A percentile compares a stretch with the other conserved stretches of the same genome.
Evolutionary conservation across 2,329 filamentous ascomycete genomes (phyloP).

Genomic region (Alternaria arborescens): DNA sequence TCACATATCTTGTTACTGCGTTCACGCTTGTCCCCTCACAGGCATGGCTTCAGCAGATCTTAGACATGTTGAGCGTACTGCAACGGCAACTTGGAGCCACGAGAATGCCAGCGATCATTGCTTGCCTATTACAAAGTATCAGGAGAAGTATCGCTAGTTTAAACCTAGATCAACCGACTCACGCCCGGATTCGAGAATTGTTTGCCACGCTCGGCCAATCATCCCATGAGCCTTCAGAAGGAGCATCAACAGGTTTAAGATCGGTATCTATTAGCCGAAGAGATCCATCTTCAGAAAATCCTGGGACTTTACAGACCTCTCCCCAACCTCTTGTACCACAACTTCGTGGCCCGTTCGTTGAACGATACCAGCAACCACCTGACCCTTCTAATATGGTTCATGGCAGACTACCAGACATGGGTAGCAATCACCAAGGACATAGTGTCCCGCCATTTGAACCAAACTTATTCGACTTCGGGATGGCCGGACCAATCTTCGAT

Average conservation of each 20-base stretch:
- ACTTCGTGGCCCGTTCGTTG: conserved; percentile 3
- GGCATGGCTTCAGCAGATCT: conserved; percentile 25
- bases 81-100: conserved; percentile 31
- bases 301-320: conserved; percentile 17
- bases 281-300: conserved; percentile 5
- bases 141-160: conserved; percentile 20
- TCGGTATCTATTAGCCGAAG: not conserved
- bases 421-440: conserved; percentile 9
- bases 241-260: not conserved
- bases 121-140: conserved; percentile 32
- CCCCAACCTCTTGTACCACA: conserved; percentile 18
- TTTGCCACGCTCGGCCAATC: conserved; percentile 22
- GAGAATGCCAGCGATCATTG: conserved; percentile 36
- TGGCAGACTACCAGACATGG: conserved; percentile 35
- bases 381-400: conserved; percentile 26
- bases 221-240: conserved; percentile 1
- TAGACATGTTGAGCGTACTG: conserved; percentile 19
- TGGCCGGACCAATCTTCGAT: conserved; percentile 8
- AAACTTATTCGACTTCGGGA: conserved; percentile 15
- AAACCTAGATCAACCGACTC: conserved; percentile 21
- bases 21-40: conserved; percentile 34
- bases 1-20: conserved; percentile 35
- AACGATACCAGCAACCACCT: conserved; percentile 10
- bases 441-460: conserved; percentile 11
- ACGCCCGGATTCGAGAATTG: conserved; percentile 22